Conservation (phyloP, 1,139 yeast species). For the Suhomyces panamericanus region DNA sequence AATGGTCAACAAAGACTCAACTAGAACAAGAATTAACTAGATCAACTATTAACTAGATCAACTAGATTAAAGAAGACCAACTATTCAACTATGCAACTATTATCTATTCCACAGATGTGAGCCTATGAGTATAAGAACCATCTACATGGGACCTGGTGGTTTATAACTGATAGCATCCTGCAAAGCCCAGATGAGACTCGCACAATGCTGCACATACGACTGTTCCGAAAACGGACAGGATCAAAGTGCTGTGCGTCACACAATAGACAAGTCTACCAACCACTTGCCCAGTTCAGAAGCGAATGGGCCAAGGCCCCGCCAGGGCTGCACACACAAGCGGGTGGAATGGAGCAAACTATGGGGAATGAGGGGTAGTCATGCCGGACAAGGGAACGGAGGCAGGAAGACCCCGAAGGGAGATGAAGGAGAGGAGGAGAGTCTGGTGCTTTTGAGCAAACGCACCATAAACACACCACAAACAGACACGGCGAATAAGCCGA, state of each 20-base stretch:
- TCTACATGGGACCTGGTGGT: not conserved
- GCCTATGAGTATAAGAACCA: too few relatives aligned
- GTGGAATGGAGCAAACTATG: not conserved
- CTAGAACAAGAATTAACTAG: too few relatives aligned
- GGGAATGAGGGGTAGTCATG: not conserved
- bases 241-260: slow-evolving; percentile 1
- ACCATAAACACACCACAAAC: too few relatives aligned
- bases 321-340: not conserved
- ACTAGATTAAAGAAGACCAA: too few relatives aligned
- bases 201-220: not conserved
- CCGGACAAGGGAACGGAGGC: not conserved
- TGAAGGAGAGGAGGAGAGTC: too few relatives aligned
- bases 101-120: too few relatives aligned
- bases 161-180: not conserved
- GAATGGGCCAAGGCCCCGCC: not conserved
- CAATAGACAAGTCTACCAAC: not conserved
- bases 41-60: too few relatives aligned
- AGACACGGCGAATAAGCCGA: too few relatives aligned
- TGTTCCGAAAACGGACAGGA: not conserved
- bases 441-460: too few relatives aligned
- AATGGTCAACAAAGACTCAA: too few relatives aligned
- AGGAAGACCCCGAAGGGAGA: not conserved
- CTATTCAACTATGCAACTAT: too few relatives aligned
- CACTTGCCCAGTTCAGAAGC: not conserved
- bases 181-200: not conserved